A percentile compares a stretch with the other conserved stretches of the same genome.
Conservation (phyloP, 1,284 basidiomycete genomes). For the Boletus mariae region DNA sequence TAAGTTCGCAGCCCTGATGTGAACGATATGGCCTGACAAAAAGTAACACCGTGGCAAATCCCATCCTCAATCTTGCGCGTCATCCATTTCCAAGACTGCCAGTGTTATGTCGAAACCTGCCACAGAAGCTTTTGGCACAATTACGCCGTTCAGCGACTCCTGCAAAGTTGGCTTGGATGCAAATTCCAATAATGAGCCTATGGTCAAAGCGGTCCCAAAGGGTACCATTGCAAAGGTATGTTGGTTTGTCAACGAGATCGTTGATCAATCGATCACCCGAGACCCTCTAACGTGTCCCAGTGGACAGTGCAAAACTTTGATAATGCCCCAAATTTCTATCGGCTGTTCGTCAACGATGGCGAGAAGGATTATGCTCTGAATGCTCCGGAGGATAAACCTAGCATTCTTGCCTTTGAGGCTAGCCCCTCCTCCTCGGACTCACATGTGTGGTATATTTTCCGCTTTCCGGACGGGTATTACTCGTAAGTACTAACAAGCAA, state of each 20-base stretch:
- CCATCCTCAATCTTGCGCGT: too few relatives aligned
- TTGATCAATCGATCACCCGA: neutral
- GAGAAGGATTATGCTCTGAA: slow-evolving; percentile 4
- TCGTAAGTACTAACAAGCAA: neutral
- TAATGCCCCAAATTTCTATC: slow-evolving; percentile 2
- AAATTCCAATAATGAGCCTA: neutral
- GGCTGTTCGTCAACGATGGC: slow-evolving; percentile 11
- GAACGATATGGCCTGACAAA: too few relatives aligned
- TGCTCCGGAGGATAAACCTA: neutral
- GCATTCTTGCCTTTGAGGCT: neutral
- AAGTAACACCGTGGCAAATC: too few relatives aligned
- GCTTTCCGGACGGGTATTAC: slow-evolving; percentile 7
- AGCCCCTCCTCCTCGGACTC: slow-evolving; percentile 7
- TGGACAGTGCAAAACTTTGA: slow-evolving; percentile 10
- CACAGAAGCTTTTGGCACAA: slow-evolving; percentile 4
- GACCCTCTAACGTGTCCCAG: neutral
- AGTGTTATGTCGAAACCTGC: neutral
- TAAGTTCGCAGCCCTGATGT: too few relatives aligned
- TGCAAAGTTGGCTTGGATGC: slow-evolving; percentile 1
- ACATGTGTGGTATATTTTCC: slow-evolving; percentile 4
- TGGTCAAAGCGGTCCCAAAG: slow-evolving; percentile 3
- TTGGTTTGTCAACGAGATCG: neutral
- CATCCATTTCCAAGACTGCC: neutral
- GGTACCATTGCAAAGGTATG: slow-evolving; percentile 2
- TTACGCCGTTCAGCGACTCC: neutral